Evolutionary conservation across 768 basidiomycete genomes (phyloP).

Genomic region (Suillus paluster): DNA sequence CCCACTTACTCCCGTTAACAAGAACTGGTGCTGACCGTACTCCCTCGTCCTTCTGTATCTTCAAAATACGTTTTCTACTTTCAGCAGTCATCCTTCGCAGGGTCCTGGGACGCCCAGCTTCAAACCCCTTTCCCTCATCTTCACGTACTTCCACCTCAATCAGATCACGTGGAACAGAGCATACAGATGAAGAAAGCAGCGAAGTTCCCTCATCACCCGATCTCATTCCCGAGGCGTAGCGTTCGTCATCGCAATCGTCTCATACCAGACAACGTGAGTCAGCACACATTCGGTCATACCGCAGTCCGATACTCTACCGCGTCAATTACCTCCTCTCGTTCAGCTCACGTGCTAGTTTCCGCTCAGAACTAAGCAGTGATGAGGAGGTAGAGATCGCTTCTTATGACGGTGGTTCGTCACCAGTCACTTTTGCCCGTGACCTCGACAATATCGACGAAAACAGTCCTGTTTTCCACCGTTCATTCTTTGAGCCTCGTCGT

Average conservation of each 20-base stretch:
- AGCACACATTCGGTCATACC: slow-evolving; percentile 53
- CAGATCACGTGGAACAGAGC: slow-evolving; percentile 15
- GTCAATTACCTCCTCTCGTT: slow-evolving; percentile 45
- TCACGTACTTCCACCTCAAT: slow-evolving; percentile 10
- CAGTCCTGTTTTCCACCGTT: slow-evolving; percentile 29
- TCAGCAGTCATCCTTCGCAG: slow-evolving; percentile 40
- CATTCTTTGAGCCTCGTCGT: slow-evolving; percentile 38
- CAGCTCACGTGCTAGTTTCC: slow-evolving; percentile 38
- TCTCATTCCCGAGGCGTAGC: slow-evolving; percentile 21
- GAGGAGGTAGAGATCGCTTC: slow-evolving; percentile 50
- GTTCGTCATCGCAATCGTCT: slow-evolving; percentile 25
- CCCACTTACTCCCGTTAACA: slow-evolving; percentile 37
- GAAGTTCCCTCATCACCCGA: slow-evolving; percentile 41
- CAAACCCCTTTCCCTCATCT: slow-evolving; percentile 16
- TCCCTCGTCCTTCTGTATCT: slow-evolving; percentile 47
- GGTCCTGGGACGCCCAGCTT: slow-evolving; percentile 31
- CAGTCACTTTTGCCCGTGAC: slow-evolving; percentile 44
- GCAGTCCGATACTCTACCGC: slow-evolving; percentile 38
- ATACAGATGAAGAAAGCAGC: slow-evolving; percentile 36
- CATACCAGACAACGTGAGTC: slow-evolving; percentile 48
- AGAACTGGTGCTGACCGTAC: slow-evolving; percentile 44
- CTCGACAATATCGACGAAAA: slow-evolving; percentile 27
- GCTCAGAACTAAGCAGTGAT: slow-evolving; percentile 44
- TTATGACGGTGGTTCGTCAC: slow-evolving; percentile 42
- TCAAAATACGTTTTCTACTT: slow-evolving; percentile 14